Percentiles rank a stretch among this genome's conserved stretches.
phyloP scores from a whole-genome alignment of 345 rosid genomes.

The Linum usitatissimum region DNA sequence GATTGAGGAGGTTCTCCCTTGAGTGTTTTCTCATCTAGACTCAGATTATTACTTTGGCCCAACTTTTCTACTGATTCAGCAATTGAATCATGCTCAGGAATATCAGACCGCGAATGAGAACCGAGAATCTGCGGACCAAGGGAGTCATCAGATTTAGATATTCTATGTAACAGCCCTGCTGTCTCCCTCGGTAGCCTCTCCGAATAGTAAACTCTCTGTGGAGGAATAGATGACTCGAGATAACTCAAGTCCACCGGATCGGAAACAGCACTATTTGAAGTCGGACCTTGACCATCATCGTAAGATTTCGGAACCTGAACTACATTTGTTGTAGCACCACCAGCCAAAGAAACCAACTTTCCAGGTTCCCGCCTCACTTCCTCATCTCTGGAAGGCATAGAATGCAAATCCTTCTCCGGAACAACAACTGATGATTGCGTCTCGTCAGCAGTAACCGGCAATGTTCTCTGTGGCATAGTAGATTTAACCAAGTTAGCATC shows the following conservation, averaged over 20 bases:
- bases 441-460: conserved; percentile 26
- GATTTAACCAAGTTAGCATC: conserved; percentile 24
- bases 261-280: conserved; percentile 29
- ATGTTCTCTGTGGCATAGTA: conserved; percentile 20
- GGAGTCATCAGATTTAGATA: conserved; percentile 67
- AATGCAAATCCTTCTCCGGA: conserved; percentile 26
- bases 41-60: conserved; percentile 32
- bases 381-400: conserved; percentile 21
- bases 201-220: conserved; percentile 52
- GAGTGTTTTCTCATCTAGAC: conserved; percentile 19
- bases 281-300: conserved; percentile 36
- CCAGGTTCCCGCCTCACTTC: conserved; percentile 24
- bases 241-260: conserved; percentile 43
- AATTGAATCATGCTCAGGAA: conserved; percentile 29
- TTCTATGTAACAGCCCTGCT: conserved; percentile 46
- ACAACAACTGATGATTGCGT: conserved; percentile 22
- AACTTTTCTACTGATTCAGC: conserved; percentile 35
- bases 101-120: conserved; percentile 39
- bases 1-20: conserved; percentile 17
- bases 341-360: conserved; percentile 29
- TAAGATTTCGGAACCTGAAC: conserved; percentile 30
- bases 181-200: conserved; percentile 71
- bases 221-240: conserved; percentile 34
- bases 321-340: conserved; percentile 23
- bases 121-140: conserved; percentile 53